phyloP scores from a whole-genome alignment of 495 filamentous ascomycete species.

The Rusavskia elegans region DNA sequence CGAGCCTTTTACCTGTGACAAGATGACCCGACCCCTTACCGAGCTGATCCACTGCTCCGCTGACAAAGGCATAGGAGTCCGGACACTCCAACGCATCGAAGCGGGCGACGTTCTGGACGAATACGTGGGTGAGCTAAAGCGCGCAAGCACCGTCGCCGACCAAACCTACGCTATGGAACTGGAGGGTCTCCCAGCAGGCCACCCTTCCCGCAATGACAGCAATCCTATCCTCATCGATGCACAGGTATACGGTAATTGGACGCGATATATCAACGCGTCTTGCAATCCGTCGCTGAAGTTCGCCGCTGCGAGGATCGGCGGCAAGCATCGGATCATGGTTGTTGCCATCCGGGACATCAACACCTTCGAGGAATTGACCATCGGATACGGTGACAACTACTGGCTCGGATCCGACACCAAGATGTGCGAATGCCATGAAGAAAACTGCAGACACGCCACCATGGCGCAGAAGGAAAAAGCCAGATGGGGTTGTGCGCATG shows the following conservation, averaged over 20 bases:
- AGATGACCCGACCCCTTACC: slow-evolving; percentile 12
- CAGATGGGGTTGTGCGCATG: not conserved
- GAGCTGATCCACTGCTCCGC: slow-evolving; percentile 20
- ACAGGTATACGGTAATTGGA: slow-evolving; percentile 28
- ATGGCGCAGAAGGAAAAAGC: not conserved
- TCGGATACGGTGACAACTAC: slow-evolving; percentile 19
- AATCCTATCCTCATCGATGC: slow-evolving; percentile 1
- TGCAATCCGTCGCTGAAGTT: slow-evolving; percentile 37
- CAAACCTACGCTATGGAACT: slow-evolving; percentile 4
- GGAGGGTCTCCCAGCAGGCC: not conserved
- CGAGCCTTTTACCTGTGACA: slow-evolving; percentile 7
- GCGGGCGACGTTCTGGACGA: slow-evolving; percentile 16
- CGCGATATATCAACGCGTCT: slow-evolving; percentile 60
- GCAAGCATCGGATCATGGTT: slow-evolving; percentile 10
- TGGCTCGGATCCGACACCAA: not conserved
- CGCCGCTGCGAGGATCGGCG: slow-evolving; percentile 10
- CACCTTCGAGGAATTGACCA: slow-evolving; percentile 20
- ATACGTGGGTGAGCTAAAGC: slow-evolving; percentile 19
- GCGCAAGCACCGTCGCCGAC: slow-evolving; percentile 1
- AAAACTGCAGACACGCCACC: not conserved
- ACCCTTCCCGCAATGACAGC: not conserved
- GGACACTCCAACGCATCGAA: slow-evolving; percentile 17
- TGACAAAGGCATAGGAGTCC: slow-evolving; percentile 19
- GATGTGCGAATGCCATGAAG: not conserved
- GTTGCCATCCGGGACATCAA: slow-evolving; percentile 15